phyloP scores from a whole-genome alignment of 169 alveolate species.

The Plasmodium chabaudi region DNA sequence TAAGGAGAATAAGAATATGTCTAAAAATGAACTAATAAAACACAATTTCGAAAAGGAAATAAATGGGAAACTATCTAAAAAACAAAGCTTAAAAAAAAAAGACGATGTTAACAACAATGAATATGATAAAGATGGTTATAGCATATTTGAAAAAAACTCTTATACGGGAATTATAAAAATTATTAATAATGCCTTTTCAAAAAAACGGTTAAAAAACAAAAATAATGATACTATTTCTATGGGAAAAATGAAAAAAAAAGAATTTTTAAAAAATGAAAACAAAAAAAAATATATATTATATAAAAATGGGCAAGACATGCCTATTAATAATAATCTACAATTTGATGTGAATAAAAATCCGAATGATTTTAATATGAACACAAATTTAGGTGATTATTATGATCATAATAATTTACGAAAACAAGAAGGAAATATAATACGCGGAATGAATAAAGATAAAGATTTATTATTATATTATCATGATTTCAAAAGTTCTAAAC shows the following conservation, averaged over 20 bases:
- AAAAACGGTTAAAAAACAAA: conserved; percentile 13
- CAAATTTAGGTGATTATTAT: neutral
- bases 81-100: neutral
- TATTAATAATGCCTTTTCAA: conserved; percentile 23
- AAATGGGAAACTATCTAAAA: neutral
- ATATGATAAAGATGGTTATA: neutral
- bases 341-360: neutral
- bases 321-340: neutral
- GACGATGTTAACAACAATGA: neutral
- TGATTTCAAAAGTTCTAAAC: conserved; percentile 53
- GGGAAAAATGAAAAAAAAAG: neutral
- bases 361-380: neutral
- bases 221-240: neutral
- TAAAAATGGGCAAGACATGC: conserved; percentile 14
- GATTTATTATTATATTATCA: conserved; percentile 67
- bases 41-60: neutral
- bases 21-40: too few species aligned
- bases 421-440: conserved; percentile 17
- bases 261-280: neutral
- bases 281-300: conserved; percentile 32
- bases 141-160: conserved; percentile 8
- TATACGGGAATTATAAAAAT: conserved; percentile 46
- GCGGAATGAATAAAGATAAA: conserved; percentile 15
- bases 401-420: conserved; percentile 6
- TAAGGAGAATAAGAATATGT: too few species aligned